Base-by-base conservation (phyloP, 2,329 filamentous ascomycete genomes). In the Fusarium virguliforme region DNA sequence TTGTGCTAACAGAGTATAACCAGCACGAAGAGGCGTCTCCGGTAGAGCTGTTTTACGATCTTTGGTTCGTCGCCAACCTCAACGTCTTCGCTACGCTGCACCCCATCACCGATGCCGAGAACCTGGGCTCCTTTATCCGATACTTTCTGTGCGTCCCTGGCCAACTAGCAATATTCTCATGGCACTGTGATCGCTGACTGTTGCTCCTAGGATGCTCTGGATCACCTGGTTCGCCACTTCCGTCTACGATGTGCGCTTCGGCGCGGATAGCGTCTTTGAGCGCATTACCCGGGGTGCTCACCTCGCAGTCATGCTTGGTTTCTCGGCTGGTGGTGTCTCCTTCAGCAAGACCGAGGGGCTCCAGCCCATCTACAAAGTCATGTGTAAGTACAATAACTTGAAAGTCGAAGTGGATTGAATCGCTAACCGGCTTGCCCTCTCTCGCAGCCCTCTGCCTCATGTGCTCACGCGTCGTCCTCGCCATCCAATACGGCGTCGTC, bases 251-350 rank as follows among this genome's bases (percentile, higher is more conserved):
- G 43, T 48, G 24, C 43, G 43, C 43, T 48, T 48, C 15, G 26
- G 43, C 26, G 13, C 26, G 26, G 43, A 48, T 48, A 9, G 15
- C 8, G 24, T 48, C 15, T 48, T 48, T 48, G 43, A 48, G 24
- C 43, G 43, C 15, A 6, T 48, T 26, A 12, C 24, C 15, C 43
- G 43, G 3, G 43, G 24, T 48, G 15, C 13, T 48, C 43, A 48
- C 15, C 43, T 48, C 24, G n/a, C 43, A 12, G 43, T 48, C 43
- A 48, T 48, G 43, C 6, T 48, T 48, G 43, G 43, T 48, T 48
- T 48, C 24, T 48, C 43, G 8, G 43, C 43, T 15, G 43, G 43
- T 2, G 43, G 43, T 4, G 43, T 48, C 24, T 48, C 43, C 5
- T 48, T 48, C 24, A 48, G 43, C 43, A 24, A 48, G 8, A 48